Base-by-base conservation (phyloP, 2,329 filamentous ascomycete genomes). In the Diaporthe citriasiana region DNA sequence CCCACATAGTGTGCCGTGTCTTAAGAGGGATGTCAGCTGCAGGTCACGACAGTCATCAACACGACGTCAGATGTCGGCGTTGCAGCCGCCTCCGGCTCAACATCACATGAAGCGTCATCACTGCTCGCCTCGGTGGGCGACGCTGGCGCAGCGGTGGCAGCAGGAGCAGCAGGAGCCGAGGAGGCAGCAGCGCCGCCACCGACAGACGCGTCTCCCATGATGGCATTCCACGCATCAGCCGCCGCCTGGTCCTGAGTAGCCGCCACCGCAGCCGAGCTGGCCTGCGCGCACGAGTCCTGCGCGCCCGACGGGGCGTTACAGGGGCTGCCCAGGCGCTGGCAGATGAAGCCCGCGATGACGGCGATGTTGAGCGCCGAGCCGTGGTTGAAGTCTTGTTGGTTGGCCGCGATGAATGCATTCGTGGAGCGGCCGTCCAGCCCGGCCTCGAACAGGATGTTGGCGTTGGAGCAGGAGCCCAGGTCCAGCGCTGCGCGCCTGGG, bases 281-380 rank as follows among this genome's bases (percentile, higher is more conserved):
- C 79, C 70, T 76, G 78, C 9, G 79, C 77, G 73, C 79, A 81
- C 17, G 75, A 77, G 7, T 77, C 75, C 74, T 78, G 74, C n/a
- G 76, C 77, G 40, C 76, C 79, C n/a, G 78, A 78, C 6, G 78
- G 70, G 1, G 82, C 83, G 33, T 82, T 80, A 76, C 83, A 84
- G 17, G 79, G 74, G 59, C 75, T 82, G 35, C 77, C 75, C 19
- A 87, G 79, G 73, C 84, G 84, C 71, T 82, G 78, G 80, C 86
- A 88, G 80, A 88, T 86, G 79, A 88, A 88, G 57, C 81, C 79
- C 17, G 86, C 82, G 76, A 88, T 86, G 78, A 87, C 81, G 55
- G 79, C 82, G 77, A 88, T 87, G 78, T 84, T 84, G 53, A 84
- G 79, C 10, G 85, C 85, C 8, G 84, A 85, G 70, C 86, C 85